phyloP scores from a whole-genome alignment of 169 alveolate species.

The Eimeria brunetti region DNA sequence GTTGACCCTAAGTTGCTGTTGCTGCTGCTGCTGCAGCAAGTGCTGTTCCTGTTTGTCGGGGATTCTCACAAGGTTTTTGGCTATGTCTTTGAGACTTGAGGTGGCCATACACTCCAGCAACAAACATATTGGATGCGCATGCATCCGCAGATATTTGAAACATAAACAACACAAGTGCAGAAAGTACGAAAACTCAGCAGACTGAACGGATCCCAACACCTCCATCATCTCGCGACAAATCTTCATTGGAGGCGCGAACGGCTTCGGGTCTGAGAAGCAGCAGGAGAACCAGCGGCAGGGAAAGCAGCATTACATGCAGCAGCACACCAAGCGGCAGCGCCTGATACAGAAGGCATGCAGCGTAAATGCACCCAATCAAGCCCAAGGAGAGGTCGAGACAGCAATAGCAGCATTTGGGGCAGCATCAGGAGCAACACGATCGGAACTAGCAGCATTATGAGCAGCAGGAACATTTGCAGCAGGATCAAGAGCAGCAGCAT shows the following conservation, averaged over 20 bases:
- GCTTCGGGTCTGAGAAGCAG: constrained; percentile 90
- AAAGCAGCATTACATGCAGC: neutral
- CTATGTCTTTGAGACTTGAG: constrained; percentile 95
- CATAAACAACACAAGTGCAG: constrained; percentile 88
- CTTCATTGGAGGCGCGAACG: constrained; percentile 96
- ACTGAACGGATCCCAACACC: constrained; percentile 93
- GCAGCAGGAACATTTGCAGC: too few species aligned
- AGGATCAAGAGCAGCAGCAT: too few species aligned
- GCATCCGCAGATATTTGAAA: constrained; percentile 90
- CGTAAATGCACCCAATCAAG: too few species aligned
- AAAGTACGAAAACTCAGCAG: constrained; percentile 82
- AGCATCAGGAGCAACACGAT: neutral
- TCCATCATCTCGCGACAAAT: constrained; percentile 97
- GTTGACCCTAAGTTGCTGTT: neutral
- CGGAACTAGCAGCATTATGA: too few species aligned
- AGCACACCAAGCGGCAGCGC: neutral
- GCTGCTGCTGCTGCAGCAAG: neutral
- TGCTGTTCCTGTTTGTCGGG: neutral
- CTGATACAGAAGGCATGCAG: neutral
- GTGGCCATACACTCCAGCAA: constrained; percentile 95
- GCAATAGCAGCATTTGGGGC: neutral
- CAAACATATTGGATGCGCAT: constrained; percentile 92
- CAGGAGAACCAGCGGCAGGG: neutral
- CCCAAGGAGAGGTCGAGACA: too few species aligned
- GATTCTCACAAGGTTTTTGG: constrained; percentile 67